Percentiles rank a stretch among this genome's conserved stretches.
Conservation (phyloP, 208 protist genomes). For the Acanthamoeba lenticulata region DNA sequence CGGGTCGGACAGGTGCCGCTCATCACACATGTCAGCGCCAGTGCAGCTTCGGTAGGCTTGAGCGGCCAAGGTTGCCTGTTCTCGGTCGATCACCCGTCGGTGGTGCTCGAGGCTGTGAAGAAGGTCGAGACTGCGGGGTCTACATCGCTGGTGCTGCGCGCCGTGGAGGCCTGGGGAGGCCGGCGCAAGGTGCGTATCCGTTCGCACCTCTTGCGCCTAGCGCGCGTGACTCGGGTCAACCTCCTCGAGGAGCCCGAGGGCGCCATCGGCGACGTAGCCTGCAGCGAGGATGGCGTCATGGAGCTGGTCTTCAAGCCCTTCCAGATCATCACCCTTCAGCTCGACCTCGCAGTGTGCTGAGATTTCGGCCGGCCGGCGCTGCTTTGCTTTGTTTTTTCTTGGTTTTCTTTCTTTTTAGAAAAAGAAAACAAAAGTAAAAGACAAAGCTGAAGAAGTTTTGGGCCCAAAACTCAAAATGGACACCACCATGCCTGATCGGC, state of each 20-base stretch:
- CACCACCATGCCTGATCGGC: too few species aligned
- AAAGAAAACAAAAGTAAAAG: too few species aligned
- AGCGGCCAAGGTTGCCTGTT: not conserved
- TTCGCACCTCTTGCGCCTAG: not conserved
- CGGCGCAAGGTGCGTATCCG: not conserved
- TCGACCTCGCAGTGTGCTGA: constrained; percentile 1
- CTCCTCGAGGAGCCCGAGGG: not conserved
- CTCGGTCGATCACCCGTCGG: not conserved
- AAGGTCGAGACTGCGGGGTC: not conserved
- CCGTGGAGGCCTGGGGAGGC: not conserved
- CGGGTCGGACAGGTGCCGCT: not conserved
- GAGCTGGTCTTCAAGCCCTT: constrained; percentile 19
- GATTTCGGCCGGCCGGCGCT: too few species aligned
- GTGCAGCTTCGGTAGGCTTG: not conserved
- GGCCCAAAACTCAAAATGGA: too few species aligned
- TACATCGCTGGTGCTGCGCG: not conserved
- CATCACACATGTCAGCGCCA: not conserved
- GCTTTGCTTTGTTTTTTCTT: too few species aligned
- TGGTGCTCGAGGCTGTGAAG: constrained; percentile 39
- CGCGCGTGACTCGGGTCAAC: not conserved
- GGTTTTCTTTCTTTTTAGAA: too few species aligned
- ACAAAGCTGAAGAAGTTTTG: too few species aligned
- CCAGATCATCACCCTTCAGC: constrained; percentile 36
- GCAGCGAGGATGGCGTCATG: not conserved
- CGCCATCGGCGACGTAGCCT: not conserved